phyloP scores from a whole-genome alignment of 441 rosid species.

The Pelargonium myrrhifolium region DNA sequence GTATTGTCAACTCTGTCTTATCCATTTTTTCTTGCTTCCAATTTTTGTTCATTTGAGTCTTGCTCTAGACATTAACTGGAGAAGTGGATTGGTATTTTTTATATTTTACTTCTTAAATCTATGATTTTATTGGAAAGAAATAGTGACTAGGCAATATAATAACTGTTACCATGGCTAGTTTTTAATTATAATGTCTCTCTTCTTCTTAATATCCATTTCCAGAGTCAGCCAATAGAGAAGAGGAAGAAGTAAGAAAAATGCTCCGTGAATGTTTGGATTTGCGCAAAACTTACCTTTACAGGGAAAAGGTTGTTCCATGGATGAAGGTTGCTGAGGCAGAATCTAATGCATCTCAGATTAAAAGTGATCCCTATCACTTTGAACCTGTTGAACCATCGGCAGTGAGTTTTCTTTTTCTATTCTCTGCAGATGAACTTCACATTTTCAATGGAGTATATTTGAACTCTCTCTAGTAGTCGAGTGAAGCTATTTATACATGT shows the following conservation, averaged over 20 bases:
- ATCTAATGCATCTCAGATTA: slow-evolving; percentile 29
- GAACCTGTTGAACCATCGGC: slow-evolving; percentile 41
- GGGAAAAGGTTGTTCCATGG: slow-evolving; percentile 61
- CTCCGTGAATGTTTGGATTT: slow-evolving; percentile 50
- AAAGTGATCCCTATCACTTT: slow-evolving; percentile 45
- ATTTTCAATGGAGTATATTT: not conserved
- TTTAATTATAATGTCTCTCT: not conserved
- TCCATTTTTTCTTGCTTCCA: not conserved
- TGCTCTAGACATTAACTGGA: not conserved
- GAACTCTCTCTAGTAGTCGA: not conserved
- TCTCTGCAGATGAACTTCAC: not conserved
- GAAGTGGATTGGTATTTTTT: not conserved
- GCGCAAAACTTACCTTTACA: slow-evolving; percentile 46
- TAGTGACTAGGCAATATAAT: not conserved
- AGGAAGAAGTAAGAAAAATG: slow-evolving; percentile 47
- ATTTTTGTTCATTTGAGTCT: slow-evolving; percentile 6
- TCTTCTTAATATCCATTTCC: slow-evolving; percentile 13
- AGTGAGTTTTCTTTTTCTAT: slow-evolving; percentile 32
- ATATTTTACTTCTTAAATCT: not conserved
- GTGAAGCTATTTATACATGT: not conserved
- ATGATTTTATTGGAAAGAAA: not conserved
- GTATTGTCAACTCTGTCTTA: slow-evolving; percentile 17
- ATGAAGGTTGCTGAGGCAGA: slow-evolving; percentile 33
- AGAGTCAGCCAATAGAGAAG: slow-evolving; percentile 37
- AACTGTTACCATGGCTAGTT: not conserved